Evolutionary conservation across 108 stramenopile genomes (phyloP).

Genomic region (Skeletonema costatum): DNA sequence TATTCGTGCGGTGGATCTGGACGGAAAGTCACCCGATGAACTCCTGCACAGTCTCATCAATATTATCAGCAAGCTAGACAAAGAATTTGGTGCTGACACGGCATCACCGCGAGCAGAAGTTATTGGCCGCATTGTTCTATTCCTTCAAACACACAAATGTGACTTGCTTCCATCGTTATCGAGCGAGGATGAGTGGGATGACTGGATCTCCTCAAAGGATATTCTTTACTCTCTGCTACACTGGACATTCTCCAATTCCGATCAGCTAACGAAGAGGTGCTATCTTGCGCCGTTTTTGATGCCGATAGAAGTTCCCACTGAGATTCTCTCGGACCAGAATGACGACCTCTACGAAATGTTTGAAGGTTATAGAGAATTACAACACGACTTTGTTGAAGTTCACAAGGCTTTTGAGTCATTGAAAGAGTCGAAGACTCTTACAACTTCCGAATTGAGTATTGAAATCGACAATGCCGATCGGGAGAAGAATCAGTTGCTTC

Average conservation of each 20-base stretch:
- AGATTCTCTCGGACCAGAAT: slow-evolving; percentile 47
- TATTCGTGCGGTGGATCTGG: slow-evolving; percentile 57
- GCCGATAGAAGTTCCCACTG: slow-evolving; percentile 72
- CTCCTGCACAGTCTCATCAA: slow-evolving; percentile 66
- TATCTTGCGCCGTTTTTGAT: slow-evolving; percentile 73
- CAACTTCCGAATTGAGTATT: slow-evolving; percentile 35
- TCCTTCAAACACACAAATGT: slow-evolving; percentile 72
- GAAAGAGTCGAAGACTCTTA: not conserved
- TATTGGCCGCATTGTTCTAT: slow-evolving; percentile 50
- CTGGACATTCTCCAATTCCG: slow-evolving; percentile 63
- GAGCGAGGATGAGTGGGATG: slow-evolving; percentile 25
- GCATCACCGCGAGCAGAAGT: slow-evolving; percentile 19
- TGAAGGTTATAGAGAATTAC: slow-evolving; percentile 59
- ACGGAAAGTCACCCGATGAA: slow-evolving; percentile 65
- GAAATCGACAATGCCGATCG: slow-evolving; percentile 64
- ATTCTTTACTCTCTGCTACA: slow-evolving; percentile 63
- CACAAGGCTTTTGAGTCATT: slow-evolving; percentile 69
- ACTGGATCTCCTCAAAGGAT: slow-evolving; percentile 22
- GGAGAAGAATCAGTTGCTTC: slow-evolving; percentile 38
- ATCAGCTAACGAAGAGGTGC: slow-evolving; percentile 62
- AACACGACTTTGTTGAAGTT: slow-evolving; percentile 72
- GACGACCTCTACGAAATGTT: slow-evolving; percentile 49
- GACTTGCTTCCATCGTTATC: slow-evolving; percentile 24
- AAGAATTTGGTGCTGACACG: slow-evolving; percentile 22
- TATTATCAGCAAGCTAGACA: slow-evolving; percentile 46